Base-by-base conservation (phyloP, 257 asterid genomes). In the Pogostemon cablin region DNA sequence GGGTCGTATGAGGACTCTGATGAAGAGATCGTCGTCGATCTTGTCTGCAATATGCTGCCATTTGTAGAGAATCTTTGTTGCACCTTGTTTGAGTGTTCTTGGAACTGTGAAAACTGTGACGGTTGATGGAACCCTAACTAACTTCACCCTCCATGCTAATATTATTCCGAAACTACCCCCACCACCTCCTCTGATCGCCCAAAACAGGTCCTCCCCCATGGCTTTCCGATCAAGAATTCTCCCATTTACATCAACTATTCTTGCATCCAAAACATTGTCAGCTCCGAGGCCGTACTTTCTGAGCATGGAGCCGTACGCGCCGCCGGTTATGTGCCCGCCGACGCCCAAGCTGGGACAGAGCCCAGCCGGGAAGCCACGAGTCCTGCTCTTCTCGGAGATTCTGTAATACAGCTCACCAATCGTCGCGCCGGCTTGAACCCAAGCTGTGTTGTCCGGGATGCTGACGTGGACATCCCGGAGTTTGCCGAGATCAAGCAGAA, bases 151-250 rank as follows among this genome's bases (percentile, higher is more conserved):
- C 69, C 74, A 74, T 0, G 79, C 69, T 1, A 67, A 4, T 2
- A 74, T 67, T 3, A 74, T 6, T 1, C 74, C 79, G 34, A 67
- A 74, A 41, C 74, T 74, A 8, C 79, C 79, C 7, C 79, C 79
- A 4, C 74, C 79, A 8, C 79, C 79, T 17, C 79, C 79, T 12
- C 79, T 48, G 34, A 74, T 5, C 7, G 79, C 79, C 79, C 79
- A 74, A 5, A 74, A 74, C n/a, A 68, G 9, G 6, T 74, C 74
- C 7, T 74, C 79, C 4, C 74, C 79, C 79, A 74, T 74, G 0
- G 78, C n/a, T 32, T 67, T 67, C 38, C 79, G 32, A 4, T 57
- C 64, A 0, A 67, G 73, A 9, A 66, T 74, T 4, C 38, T 67
- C 0, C 79, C 79, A 1, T 3, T 32, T 0, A 69, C 64, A 5